Evolutionary conservation across 495 filamentous ascomycete species (phyloP).

Genomic region (Penicillium crystallinum): DNA sequence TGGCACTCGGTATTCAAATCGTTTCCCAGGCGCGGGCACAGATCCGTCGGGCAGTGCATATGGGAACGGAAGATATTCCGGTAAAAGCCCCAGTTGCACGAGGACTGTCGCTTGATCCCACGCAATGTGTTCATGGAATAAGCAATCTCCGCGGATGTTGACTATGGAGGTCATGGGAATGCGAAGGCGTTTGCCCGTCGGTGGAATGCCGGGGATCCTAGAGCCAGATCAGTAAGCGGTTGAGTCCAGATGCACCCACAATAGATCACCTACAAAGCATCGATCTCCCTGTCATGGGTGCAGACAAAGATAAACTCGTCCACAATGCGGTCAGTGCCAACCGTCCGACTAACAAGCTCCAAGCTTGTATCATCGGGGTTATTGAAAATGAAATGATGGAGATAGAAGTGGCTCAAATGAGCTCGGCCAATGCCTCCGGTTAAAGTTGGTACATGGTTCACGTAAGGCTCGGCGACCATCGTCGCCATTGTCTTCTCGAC

Average conservation of each 20-base stretch:
- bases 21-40: conserved; percentile 32
- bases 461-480: conserved; percentile 55
- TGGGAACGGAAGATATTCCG: conserved; percentile 55
- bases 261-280: conserved; percentile 59
- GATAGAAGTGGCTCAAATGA: conserved; percentile 62
- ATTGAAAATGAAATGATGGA: conserved; percentile 65
- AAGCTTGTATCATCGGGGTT: conserved; percentile 61
- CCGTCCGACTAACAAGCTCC: conserved; percentile 66
- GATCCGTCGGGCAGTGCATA: conserved; percentile 43
- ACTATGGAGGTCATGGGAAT: conserved; percentile 70
- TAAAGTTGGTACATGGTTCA: conserved; percentile 55
- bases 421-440: conserved; percentile 68
- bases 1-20: conserved; percentile 62
- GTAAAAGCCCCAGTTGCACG: conserved; percentile 65
- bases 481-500: conserved; percentile 47
- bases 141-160: conserved; percentile 66
- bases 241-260: neutral
- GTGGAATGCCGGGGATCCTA: conserved; percentile 62
- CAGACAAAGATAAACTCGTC: conserved; percentile 56
- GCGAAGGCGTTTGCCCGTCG: conserved; percentile 59
- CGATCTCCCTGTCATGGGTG: conserved; percentile 61
- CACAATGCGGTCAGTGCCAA: conserved; percentile 53
- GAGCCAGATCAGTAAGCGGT: conserved; percentile 37
- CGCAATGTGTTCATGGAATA: conserved; percentile 76
- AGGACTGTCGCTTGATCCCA: conserved; percentile 83